Base-by-base conservation (phyloP, 176 grass and related monocot species). In the Oryza officinalis region DNA sequence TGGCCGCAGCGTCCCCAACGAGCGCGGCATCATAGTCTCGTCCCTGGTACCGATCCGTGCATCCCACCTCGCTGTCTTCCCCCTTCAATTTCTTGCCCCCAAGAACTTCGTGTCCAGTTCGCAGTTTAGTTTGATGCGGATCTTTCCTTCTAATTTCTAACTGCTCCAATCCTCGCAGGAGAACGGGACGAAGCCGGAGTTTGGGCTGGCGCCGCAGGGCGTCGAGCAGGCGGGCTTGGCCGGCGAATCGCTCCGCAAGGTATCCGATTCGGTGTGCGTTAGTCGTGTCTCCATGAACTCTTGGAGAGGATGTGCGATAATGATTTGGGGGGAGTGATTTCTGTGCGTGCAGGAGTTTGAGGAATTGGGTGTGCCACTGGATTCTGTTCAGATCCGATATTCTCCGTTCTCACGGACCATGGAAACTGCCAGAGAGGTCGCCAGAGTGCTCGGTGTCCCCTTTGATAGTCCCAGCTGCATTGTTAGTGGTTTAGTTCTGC, bases 1-100 rank as follows among this genome's bases (percentile, higher is more conserved):
- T 52, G 92, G 95, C 9, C 88, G 84, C 71, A 98, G 92, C 82
- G 75, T 98, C 45, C 92, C 95, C 50, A 98, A 95, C 82, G 95
- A 98, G 85, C 64, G 85, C 46, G 91, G 92, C 59, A 73, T 95
- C 84, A 90, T 95, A 45, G 80, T 98, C 86, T 98, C 91, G 66
- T 98, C 91, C 40, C 70, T 98, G 87, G 92, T 95, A 75, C 35
- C 22, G 26, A n/a, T 67, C 30, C 14, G 0, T 68, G 75, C 75
- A 70, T 14, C 46, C 45, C 64, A 25, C 3, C 23, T 10, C 27
- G 43, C 54, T 17, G 3, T 44, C 14, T 63, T 10, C 54, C 7
- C 22, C 8, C 33, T 69, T 44, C 4, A 41, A 7, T 73, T 11
- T 59, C 35, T 2, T 11, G 4, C 2, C 11, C n/a, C 27, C 37